A percentile compares a stretch with the other conserved stretches of the same genome.
These are phyloP conservation scores for Ascochyta clinopodiicola DNA, from an alignment of 2,329 filamentous ascomycete genomes.

Conservation along the genomic window DNA sequence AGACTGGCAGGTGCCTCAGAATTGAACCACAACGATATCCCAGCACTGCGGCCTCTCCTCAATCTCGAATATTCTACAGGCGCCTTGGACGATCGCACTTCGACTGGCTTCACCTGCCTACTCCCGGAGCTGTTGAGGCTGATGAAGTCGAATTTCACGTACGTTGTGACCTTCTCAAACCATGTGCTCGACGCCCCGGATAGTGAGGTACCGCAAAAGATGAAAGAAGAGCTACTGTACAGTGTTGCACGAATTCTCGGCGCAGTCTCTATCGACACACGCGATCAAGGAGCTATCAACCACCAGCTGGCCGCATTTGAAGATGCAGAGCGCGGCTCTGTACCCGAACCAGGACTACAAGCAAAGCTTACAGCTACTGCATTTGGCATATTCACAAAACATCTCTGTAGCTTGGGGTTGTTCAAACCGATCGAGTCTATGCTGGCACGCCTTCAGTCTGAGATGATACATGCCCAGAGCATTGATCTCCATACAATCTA, in stretches of 20 bases:
- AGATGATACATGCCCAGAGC: not conserved
- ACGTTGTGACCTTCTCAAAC: not conserved
- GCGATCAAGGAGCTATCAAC: not conserved
- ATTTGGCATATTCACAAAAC: conserved; percentile 6
- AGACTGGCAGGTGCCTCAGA: not conserved
- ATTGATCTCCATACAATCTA: conserved; percentile 7
- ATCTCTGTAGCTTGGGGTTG: not conserved
- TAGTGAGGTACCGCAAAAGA: not conserved
- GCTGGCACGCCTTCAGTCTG: not conserved
- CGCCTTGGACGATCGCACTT: not conserved
- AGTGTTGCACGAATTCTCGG: conserved; percentile 3
- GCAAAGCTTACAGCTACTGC: conserved; percentile 5
- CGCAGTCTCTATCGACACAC: conserved; percentile 7
- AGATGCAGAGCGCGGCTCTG: not conserved
- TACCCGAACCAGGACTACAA: not conserved
- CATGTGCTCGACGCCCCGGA: not conserved
- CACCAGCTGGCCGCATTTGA: not conserved
- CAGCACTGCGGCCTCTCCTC: conserved; percentile 3
- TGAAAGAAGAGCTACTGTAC: conserved; percentile 4
- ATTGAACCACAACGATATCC: conserved; percentile 1
- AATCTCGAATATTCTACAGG: not conserved
- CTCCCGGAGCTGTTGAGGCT: conserved; percentile 2
- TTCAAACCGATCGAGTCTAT: not conserved
- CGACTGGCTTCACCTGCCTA: not conserved
- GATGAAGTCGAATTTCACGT: conserved; percentile 7